These are phyloP conservation scores for Rhodotorula babjevae DNA, from an alignment of 768 basidiomycete genomes.

Conservation along the genomic window DNA sequence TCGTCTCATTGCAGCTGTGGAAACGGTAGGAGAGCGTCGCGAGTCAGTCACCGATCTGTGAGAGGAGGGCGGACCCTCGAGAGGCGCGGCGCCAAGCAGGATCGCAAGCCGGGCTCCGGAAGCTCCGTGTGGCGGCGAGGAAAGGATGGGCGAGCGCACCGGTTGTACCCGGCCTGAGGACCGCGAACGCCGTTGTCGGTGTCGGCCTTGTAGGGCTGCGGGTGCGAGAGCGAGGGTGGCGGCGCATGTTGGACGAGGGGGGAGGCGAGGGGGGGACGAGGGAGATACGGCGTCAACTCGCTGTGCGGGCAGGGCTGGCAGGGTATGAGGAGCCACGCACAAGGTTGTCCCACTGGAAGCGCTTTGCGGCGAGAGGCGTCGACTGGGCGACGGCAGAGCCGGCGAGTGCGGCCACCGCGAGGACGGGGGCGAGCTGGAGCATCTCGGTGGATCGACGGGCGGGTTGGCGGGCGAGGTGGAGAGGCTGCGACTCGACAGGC, in stretches of 20 bases:
- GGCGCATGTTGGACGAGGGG: background rate
- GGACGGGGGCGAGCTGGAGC: slow-evolving; percentile 9
- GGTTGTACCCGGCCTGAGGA: slow-evolving; percentile 53
- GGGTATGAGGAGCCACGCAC: background rate
- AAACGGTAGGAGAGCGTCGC: background rate
- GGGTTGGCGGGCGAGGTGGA: too few relatives aligned
- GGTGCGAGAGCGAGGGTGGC: background rate
- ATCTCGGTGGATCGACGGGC: background rate
- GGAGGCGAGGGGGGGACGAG: background rate
- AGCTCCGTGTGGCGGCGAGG: background rate
- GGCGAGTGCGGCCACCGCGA: slow-evolving; percentile 20
- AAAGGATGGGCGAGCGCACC: slow-evolving; percentile 45
- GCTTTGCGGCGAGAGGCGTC: slow-evolving; percentile 35
- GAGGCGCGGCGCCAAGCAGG: background rate
- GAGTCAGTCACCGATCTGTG: background rate
- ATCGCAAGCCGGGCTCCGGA: background rate
- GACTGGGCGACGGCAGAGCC: slow-evolving; percentile 25
- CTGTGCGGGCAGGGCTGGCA: background rate
- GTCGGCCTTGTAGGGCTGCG: slow-evolving; percentile 57
- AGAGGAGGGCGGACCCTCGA: background rate
- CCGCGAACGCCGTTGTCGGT: slow-evolving; percentile 54
- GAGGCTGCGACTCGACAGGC: too few relatives aligned
- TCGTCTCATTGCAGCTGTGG: slow-evolving; percentile 37
- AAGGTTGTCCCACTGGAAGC: slow-evolving; percentile 28
- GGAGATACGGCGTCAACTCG: too few relatives aligned